Conservation (phyloP, 495 filamentous ascomycete species). For the Penicillium macrosclerotiorum region DNA sequence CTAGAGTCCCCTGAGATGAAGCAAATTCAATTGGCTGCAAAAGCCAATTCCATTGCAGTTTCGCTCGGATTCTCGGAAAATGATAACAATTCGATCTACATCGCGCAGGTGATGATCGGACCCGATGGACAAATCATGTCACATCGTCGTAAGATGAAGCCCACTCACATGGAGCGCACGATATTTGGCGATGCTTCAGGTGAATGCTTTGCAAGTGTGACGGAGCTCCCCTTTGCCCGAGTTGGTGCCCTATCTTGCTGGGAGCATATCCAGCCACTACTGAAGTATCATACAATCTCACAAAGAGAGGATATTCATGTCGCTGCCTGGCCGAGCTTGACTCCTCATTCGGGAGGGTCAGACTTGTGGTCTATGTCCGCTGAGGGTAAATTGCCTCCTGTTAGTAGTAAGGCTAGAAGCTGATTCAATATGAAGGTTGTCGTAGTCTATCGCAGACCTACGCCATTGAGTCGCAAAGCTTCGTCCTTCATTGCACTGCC, state of each 20-base stretch:
- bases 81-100: slow-evolving; percentile 49
- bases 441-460: slow-evolving; percentile 12
- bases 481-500: slow-evolving; percentile 16
- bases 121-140: slow-evolving; percentile 43
- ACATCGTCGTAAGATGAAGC: slow-evolving; percentile 55
- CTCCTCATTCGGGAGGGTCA: slow-evolving; percentile 19
- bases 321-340: slow-evolving; percentile 54
- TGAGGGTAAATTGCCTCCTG: slow-evolving; percentile 27
- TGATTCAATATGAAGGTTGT: slow-evolving; percentile 5
- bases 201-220: slow-evolving; percentile 41
- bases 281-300: slow-evolving; percentile 54
- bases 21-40: slow-evolving; percentile 39
- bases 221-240: slow-evolving; percentile 37
- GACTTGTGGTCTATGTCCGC: slow-evolving; percentile 34
- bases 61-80: slow-evolving; percentile 55
- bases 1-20: slow-evolving; percentile 47
- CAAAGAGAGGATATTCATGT: slow-evolving; percentile 57
- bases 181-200: slow-evolving; percentile 56
- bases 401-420: neutral
- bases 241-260: slow-evolving; percentile 53
- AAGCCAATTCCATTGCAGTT: slow-evolving; percentile 44
- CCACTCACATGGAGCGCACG: slow-evolving; percentile 62
- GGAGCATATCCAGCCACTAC: slow-evolving; percentile 60
- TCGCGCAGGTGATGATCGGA: slow-evolving; percentile 53
- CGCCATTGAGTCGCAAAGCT: slow-evolving; percentile 25